Evolutionary conservation across 257 asterid genomes (phyloP), one percentile per base, ranked within the genome.

Genomic region (Solanum virginianum): DNA sequence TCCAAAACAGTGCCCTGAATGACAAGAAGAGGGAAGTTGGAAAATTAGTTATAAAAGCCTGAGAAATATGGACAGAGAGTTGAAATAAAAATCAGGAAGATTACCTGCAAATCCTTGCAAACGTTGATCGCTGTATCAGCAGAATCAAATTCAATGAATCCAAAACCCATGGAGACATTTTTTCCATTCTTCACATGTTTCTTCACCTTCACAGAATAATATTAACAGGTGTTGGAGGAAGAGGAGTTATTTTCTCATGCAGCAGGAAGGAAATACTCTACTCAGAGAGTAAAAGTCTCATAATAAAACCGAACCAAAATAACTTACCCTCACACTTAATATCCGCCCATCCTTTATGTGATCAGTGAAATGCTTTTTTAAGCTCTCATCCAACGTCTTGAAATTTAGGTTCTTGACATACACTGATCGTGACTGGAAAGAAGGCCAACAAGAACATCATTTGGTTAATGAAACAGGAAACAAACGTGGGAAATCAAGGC

Each of bases 361-460:
- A 83, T 91, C 92, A 1, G 87, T 70, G 72, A 95, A 96, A 92
- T 95, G 98, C 85, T 80, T 86, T 85, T 91, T 96, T 90, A 94
- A 87, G 83, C 90, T 90, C 91, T 91, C 97, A 66, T 96, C 99
- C 22, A 92, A 88, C 66, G 99, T 94, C 88, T 81, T 92, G 93
- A 96, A 96, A 89, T 96, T 95, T 90, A 96, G 89, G 91, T 96
- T 95, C 93, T 94, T 95, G 79, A 96, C 98, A 87, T 91, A 96
- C 51, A 96, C 79, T 9, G 99, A 92, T 86, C 99, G 95, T 41
- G 98, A 95, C 99, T 96, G 93, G 29, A 90, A 72, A 81, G 59
- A 20, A 51, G 85, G 84, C 83, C 60, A 83, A 24, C 86, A 82
- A 17, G 10, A 56, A 65, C 36, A 53, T 20, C 85, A 84, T 36